Conservation (phyloP, 768 basidiomycete species). For the Hygrophorus russula region DNA sequence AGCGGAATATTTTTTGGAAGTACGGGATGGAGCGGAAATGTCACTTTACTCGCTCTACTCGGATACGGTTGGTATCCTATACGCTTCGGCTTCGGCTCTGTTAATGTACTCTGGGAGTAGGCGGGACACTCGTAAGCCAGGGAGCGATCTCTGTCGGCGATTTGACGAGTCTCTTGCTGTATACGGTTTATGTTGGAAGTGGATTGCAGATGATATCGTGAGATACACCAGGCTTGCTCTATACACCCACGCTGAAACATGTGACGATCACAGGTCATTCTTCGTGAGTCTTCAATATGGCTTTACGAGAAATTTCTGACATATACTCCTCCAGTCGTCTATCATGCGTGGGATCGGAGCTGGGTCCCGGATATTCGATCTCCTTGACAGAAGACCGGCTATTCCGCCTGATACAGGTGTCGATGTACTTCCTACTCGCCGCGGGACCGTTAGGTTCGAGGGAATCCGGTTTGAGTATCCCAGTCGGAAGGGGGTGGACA, state of each 20-base stretch:
- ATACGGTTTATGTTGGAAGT: slow-evolving; percentile 82
- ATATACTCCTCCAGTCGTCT: slow-evolving; percentile 46
- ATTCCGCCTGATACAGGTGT: slow-evolving; percentile 59
- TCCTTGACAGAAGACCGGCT: slow-evolving; percentile 70
- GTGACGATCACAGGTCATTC: slow-evolving; percentile 27
- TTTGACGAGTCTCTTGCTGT: slow-evolving; percentile 78
- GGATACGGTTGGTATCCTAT: slow-evolving; percentile 62
- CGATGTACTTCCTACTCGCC: slow-evolving; percentile 39
- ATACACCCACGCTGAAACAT: neutral
- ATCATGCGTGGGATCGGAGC: slow-evolving; percentile 97
- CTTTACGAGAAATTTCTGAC: slow-evolving; percentile 21
- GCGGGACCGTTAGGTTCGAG: slow-evolving; percentile 73
- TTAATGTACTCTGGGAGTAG: slow-evolving; percentile 24
- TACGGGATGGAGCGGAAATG: slow-evolving; percentile 88
- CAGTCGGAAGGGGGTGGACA: slow-evolving; percentile 66
- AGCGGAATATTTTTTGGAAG: slow-evolving; percentile 89
- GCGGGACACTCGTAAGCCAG: slow-evolving; percentile 81
- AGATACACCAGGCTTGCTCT: neutral
- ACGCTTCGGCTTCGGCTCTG: neutral
- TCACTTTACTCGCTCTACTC: slow-evolving; percentile 78
- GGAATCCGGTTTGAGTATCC: slow-evolving; percentile 85
- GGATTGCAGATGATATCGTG: slow-evolving; percentile 75
- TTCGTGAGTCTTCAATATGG: slow-evolving; percentile 30
- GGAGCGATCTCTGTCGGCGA: slow-evolving; percentile 90
- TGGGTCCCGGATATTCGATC: slow-evolving; percentile 86